Evolutionary conservation across 225 moss, liverwort and hornwort species (phyloP), one percentile per base, ranked within the genome.

Genomic region (Neckera pumila): DNA sequence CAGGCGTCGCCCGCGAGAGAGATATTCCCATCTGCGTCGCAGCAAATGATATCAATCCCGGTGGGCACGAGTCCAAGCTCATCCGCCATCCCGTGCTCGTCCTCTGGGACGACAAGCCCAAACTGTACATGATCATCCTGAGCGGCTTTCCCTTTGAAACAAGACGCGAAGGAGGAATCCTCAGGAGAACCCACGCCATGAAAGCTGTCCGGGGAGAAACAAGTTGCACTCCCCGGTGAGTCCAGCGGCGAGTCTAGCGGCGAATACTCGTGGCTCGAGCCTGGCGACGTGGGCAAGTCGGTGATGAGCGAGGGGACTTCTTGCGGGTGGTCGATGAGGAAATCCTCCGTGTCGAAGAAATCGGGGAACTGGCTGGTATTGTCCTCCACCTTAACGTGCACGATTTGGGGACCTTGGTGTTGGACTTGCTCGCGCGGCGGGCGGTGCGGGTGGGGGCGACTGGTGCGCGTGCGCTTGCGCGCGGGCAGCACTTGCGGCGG

Each of bases 91-190:
- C 40, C 86, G 65, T 77, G 86, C 40, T 78, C 62, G 53, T 53
- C 65, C 43, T 79, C 87, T 19, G 58, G 73, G 12, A 73, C 81
- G 40, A 62, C 53, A 25, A 67, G 66, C 38, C 80, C 90, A 14
- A 82, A 85, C 63, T 89, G 76, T 51, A 47, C 53, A 19, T 90
- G 89, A 45, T 89, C 90, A 14, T 89, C 89, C 20, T 88, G 92
- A 0, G 94, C 94, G 3, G 94, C 94, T 53, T 93, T 94, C 5
- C 94, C 90, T 87, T 94, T 94, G 80, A 93, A 92, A 45, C 76
- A 94, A 9, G 90, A 76, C 19, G 92, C 90, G 27, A 92, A 88
- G 9, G 90, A 88, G 34, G 87, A 87, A 40, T 90, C 91, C 49
- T 83, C 83, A 13, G 90, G 67, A 14, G 93, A 89, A 73, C 73